Base-by-base conservation (phyloP, 805 yeast genomes). In the Hanseniaspora hatyaiensis region DNA sequence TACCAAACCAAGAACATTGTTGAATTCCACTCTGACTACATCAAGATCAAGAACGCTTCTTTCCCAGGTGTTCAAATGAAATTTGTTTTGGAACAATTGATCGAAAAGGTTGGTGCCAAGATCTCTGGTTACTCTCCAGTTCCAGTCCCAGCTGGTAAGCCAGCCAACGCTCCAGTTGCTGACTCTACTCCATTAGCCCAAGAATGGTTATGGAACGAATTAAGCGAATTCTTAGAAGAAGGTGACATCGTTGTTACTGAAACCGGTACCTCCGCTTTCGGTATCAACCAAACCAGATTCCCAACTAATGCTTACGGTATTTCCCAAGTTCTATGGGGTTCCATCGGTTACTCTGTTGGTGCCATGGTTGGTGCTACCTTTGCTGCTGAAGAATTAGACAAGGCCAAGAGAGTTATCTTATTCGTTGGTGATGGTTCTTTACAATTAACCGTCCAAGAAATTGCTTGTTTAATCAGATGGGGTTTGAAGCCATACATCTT, bases 381-480 rank as follows among this genome's bases (percentile, higher is more conserved):
- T 65, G 84, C 82, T 22, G 76, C 80, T 54, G 73, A 74, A 58
- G 84, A 79, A 63, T 58, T 75, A 50, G 75, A 76, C 59, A 77
- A 77, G 54, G 59, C 61, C 51, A 75, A 70, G 64, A 74, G 85
- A 70, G 82, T 76, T 47, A 69, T 78, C 51, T 65, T 80, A 52
- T 79, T 79, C 61, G 74, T 78, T 54, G 86, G 86, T 68, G 86
- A 79, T 63, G 86, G 86, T 62, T 79, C 85, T 38, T 68, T 79
- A 57, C 86, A 79, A 66, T 71, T 79, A 64, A 78, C 86, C 12
- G 82, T 77, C 30, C 84, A 78, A 67, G 82, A 80, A 61, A 76
- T 79, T 59, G 75, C 82, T 49, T 78, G 82, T 54, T 72, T 77
- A 73, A 69, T 76, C 59, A 74, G 78, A 64, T 75, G 80, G 80